A percentile compares a stretch with the other conserved stretches of the same genome.
Evolutionary conservation across 495 filamentous ascomycete species (phyloP).

Genomic region (Daldinia decipiens): DNA sequence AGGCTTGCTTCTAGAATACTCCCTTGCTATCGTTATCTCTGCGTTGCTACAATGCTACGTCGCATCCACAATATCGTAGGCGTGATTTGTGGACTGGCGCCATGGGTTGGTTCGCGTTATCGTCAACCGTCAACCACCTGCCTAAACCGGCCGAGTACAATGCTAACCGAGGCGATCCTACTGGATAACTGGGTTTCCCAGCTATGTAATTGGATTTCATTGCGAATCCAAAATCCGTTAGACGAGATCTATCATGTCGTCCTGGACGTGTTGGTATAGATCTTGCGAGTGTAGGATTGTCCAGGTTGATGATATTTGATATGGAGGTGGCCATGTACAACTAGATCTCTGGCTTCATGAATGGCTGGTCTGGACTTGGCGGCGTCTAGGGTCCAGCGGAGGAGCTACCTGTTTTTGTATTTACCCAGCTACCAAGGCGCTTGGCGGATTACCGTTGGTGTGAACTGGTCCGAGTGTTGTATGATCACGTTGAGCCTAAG

Average conservation of each 20-base stretch:
- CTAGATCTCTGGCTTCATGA: constrained; percentile 1
- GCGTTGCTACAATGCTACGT: constrained; percentile 21
- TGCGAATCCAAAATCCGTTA: neutral
- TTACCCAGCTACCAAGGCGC: constrained; percentile 21
- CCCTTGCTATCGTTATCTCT: constrained; percentile 20
- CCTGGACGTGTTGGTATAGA: constrained; percentile 2
- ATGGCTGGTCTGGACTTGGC: neutral
- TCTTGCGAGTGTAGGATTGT: neutral
- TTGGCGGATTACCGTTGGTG: constrained; percentile 22
- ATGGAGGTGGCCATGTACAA: neutral
- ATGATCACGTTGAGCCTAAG: constrained; percentile 24
- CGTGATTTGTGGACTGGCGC: constrained; percentile 22
- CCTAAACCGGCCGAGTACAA: constrained; percentile 27
- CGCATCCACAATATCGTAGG: constrained; percentile 20
- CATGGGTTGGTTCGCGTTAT: constrained; percentile 19
- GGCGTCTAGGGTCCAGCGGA: constrained; percentile 16
- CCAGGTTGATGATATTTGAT: neutral
- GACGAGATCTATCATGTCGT: neutral
- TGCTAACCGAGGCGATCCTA: neutral
- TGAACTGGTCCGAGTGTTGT: constrained; percentile 20
- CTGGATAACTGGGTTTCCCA: neutral
- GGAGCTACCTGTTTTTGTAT: constrained; percentile 24
- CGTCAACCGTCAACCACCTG: constrained; percentile 32
- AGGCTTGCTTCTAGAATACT: constrained; percentile 33
- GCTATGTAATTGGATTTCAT: neutral